Evolutionary conservation across 148 eudicot genomes (phyloP).

Genomic region (Rhododendron henanense): DNA sequence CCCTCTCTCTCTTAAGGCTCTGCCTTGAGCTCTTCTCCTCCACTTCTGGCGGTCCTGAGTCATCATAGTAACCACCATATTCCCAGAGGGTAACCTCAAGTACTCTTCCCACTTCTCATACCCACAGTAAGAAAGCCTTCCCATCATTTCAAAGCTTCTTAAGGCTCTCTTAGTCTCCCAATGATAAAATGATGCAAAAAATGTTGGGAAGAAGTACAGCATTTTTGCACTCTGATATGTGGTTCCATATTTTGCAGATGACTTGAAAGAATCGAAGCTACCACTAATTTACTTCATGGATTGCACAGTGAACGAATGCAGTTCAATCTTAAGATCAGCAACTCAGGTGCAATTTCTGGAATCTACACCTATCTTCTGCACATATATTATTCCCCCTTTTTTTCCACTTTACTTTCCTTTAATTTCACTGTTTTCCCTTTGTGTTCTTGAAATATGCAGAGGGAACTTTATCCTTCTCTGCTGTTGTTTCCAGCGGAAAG

Average conservation of each 20-base stretch:
- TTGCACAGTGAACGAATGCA: conserved; percentile 79
- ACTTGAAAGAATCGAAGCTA: conserved; percentile 40
- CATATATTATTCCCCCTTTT: background rate
- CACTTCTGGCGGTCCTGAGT: too few species aligned
- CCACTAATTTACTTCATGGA: conserved; percentile 79
- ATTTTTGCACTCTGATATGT: conserved; percentile 8
- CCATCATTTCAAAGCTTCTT: background rate
- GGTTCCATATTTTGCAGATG: conserved; percentile 52
- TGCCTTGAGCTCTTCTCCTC: too few species aligned
- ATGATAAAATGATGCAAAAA: background rate
- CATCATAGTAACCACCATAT: too few species aligned
- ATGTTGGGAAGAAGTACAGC: background rate
- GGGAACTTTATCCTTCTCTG: conserved; percentile 70
- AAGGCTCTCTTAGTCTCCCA: background rate
- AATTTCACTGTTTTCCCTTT: conserved; percentile 5
- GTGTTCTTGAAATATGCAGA: conserved; percentile 52
- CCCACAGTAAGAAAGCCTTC: background rate
- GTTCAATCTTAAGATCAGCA: conserved; percentile 54
- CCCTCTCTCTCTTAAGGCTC: too few species aligned
- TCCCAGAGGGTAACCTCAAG: too few species aligned
- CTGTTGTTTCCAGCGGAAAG: conserved; percentile 70
- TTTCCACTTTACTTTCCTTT: background rate
- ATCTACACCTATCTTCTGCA: background rate
- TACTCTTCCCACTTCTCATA: too few species aligned
- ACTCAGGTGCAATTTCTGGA: conserved; percentile 44